Evolutionary conservation across 495 filamentous ascomycete species (phyloP).

Genomic region (Platismatia glauca): DNA sequence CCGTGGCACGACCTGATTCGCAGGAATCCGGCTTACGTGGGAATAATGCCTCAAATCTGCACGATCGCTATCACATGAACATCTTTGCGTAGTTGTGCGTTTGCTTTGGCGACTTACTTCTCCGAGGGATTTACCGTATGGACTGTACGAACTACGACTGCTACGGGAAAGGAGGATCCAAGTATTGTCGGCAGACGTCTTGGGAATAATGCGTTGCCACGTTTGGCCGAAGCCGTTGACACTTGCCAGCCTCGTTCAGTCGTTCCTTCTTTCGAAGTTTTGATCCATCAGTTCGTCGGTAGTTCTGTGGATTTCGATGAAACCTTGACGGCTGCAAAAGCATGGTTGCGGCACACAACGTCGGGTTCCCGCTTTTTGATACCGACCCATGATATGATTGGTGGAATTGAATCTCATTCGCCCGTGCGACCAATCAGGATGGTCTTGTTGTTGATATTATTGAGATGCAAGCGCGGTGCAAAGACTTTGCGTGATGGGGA

Average conservation of each 20-base stretch:
- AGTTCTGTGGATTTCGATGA: not conserved
- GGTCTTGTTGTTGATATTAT: no score
- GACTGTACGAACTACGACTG: no score
- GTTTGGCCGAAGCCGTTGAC: not conserved
- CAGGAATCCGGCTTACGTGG: conserved; percentile 8
- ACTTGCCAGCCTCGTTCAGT: not conserved
- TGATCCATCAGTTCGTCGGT: not conserved
- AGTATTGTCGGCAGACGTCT: not conserved
- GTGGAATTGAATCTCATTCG: not conserved
- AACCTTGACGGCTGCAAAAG: not conserved
- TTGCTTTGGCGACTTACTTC: not conserved
- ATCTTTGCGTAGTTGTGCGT: conserved; percentile 9
- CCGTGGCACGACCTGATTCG: conserved; percentile 19
- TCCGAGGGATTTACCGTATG: not conserved
- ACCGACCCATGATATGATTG: not conserved
- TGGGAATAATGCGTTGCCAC: not conserved
- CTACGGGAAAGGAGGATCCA: not conserved
- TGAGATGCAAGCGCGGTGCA: not conserved
- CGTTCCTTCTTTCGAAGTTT: not conserved
- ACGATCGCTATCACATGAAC: conserved; percentile 16
- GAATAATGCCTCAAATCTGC: not conserved
- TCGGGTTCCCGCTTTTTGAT: not conserved
- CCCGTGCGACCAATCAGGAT: not conserved
- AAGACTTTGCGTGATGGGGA: not conserved
- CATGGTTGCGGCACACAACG: not conserved